Evolutionary conservation across 495 filamentous ascomycete species (phyloP).

Genomic region (Copromyces sp.): DNA sequence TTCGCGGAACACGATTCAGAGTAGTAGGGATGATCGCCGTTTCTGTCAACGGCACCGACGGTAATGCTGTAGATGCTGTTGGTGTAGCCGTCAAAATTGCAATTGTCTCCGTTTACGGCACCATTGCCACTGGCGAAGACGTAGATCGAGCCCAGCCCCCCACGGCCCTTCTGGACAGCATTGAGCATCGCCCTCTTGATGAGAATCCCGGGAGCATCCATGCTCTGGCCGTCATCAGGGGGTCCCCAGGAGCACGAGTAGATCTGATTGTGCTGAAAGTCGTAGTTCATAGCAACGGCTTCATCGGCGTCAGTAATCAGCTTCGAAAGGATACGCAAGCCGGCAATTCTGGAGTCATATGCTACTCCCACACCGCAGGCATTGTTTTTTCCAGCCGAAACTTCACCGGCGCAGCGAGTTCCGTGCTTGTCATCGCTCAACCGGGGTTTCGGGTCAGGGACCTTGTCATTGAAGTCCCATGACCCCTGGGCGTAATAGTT

Average conservation of each 20-base stretch:
- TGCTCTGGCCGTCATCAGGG: constrained; percentile 80
- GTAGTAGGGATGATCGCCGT: constrained; percentile 80
- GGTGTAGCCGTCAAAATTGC: constrained; percentile 98
- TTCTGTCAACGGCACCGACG: constrained; percentile 83
- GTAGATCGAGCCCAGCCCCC: constrained; percentile 79
- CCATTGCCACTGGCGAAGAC: constrained; percentile 98
- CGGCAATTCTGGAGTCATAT: constrained; percentile 81
- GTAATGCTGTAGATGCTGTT: constrained; percentile 99
- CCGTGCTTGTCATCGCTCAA: constrained; percentile 80
- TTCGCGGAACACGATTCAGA: constrained; percentile 94
- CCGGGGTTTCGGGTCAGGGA: constrained; percentile 64
- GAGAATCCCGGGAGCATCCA: constrained; percentile 86
- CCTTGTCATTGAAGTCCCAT: constrained; percentile 88
- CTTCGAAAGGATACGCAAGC: constrained; percentile 82
- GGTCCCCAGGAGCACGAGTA: constrained; percentile 99
- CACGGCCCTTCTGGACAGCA: constrained; percentile 78
- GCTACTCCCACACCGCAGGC: constrained; percentile 95
- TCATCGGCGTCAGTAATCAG: constrained; percentile 90
- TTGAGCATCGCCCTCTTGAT: constrained; percentile 87
- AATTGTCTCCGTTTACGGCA: constrained; percentile 80
- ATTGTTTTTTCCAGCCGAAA: constrained; percentile 80
- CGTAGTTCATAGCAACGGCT: constrained; percentile 84
- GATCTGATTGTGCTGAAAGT: constrained; percentile 82
- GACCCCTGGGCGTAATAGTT: constrained; percentile 89
- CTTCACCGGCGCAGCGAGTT: constrained; percentile 89